Evolutionary conservation across 495 filamentous ascomycete species (phyloP), one percentile per base, ranked within the genome.

Genomic region (Penicillium ochrochloron): DNA sequence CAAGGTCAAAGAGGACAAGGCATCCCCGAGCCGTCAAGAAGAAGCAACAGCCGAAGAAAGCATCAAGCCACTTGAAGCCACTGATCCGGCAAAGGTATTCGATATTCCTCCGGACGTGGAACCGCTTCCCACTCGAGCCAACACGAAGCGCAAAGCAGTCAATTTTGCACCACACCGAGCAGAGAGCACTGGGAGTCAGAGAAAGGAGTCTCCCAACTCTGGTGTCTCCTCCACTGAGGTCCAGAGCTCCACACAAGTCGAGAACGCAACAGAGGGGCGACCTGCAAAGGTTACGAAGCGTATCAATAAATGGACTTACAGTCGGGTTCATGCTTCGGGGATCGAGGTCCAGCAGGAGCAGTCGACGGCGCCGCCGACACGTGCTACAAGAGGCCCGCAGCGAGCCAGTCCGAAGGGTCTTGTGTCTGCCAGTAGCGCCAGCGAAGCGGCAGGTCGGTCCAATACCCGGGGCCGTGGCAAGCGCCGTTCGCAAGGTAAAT

Each of bases 401-500:
- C 67, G 67, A 25, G 44, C 58, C 11, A 72, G 65, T 27, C 66
- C 70, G 2, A 64, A 70, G 29, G 61, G 63, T 0, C 63, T 74
- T 39, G 65, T 69, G 23, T 70, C 69, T 21, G 71, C 66, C 1
- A 70, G 57, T 42, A 72, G 67, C 44, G 55, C 53, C 31, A 56
- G 17, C 19, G 51, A 65, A 17, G 23, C 34, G 17, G 34, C 12
- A 25, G 35, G 35, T 29, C 61, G 57, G 23, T 37, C 60, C 12
- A 63, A 34, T 23, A 50, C 23, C 44, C 68, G 70, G 39, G 57
- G 63, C 25, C 64, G 74, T 0, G 60, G 64, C 11, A 68, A 63
- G 21, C 68, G 76, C 19, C 69, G 60, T 27, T 66, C 73, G 48
- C 65, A 73, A 69, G 71, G 76, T 77, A 73, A 51, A 62, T 21